Evolutionary conservation across 2,329 filamentous ascomycete genomes (phyloP), one percentile per base, ranked within the genome.

Genomic region (Calonectria pseudoturangicola): DNA sequence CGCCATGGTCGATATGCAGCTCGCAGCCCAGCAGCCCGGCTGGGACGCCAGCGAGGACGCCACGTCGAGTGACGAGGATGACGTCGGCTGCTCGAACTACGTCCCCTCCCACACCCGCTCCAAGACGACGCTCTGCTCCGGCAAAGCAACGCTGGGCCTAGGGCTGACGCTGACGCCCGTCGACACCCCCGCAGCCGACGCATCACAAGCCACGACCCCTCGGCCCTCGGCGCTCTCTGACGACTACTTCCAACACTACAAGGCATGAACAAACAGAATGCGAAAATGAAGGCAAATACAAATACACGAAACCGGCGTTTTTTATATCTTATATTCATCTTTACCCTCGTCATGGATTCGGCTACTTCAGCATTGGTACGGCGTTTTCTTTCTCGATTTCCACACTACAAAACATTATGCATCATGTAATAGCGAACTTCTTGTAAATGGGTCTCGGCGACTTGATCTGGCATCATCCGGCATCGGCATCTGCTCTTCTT

Each of bases 1-100:
- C 74, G 91, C 91, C 13, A 85, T 91, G 80, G 87, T 88, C 68
- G 91, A 93, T 78, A 93, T 93, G 90, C 88, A 90, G 80, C 88
- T 91, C 58, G 91, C 91, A 8, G 90, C 76, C 9, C 80, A 79
- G 21, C 80, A 84, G 48, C 74, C 76, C 39, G 76, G 78, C 45
- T 80, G 78, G 76, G 74, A 79, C 13, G 30, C 73, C n/a, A 74
- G 77, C 51, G 77, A 81, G 65, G 80, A 77, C 56, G 80, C 82
- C 68, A 82, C 79, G 70, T 58, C 54, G 33, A 80, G 79, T 72
- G 79, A 79, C 51, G 79, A 80, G 54, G 77, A 80, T 45, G 76
- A 77, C 69, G 76, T 80, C 28, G 74, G 73, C 15, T 66, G 78
- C 21, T 73, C 73, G 27, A 68, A 54, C 51, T 84, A 82, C 68